phyloP scores from a whole-genome alignment of 2,329 filamentous ascomycete genomes.

The Colletotrichum tamarilloi region DNA sequence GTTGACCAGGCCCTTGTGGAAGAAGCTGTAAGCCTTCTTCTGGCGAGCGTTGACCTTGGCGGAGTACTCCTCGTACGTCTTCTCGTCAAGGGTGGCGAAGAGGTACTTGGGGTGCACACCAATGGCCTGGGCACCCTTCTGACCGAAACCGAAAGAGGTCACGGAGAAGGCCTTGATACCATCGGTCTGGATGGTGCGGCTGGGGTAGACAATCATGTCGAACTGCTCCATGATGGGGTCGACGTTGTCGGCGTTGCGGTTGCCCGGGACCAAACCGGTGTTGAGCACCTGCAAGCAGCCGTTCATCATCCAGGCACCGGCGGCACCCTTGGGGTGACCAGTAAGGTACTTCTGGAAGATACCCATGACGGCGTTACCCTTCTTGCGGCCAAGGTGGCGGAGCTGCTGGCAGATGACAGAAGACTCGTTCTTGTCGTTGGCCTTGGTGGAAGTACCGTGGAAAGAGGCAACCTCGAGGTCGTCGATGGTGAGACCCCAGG shows the following conservation, averaged over 20 bases:
- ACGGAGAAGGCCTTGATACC: conserved; percentile 99
- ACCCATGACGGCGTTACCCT: conserved; percentile 95
- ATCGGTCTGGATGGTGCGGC: conserved; percentile 94
- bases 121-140: conserved; percentile 98
- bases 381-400: conserved; percentile 91
- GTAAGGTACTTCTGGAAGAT: conserved; percentile 99
- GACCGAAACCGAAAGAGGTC: conserved; percentile 98
- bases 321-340: conserved; percentile 98
- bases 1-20: conserved; percentile 98
- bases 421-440: conserved; percentile 99
- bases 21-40: conserved; percentile 99
- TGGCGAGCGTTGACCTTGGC: conserved; percentile 91
- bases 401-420: conserved; percentile 97
- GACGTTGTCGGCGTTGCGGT: conserved; percentile 97
- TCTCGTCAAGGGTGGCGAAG: conserved; percentile 90
- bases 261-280: conserved; percentile 92
- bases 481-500: conserved; percentile 97
- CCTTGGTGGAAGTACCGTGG: conserved; percentile 98
- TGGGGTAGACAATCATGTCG: conserved; percentile 97
- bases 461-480: conserved; percentile 96
- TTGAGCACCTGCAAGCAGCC: conserved; percentile 96
- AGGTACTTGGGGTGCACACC: conserved; percentile 97
- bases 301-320: conserved; percentile 99
- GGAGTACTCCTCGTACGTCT: conserved; percentile 84
- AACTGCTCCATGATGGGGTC: conserved; percentile 97